Evolutionary conservation across 208 protist species (phyloP), one percentile per base, ranked within the genome.

Genomic region (Trypanosoma congolense): DNA sequence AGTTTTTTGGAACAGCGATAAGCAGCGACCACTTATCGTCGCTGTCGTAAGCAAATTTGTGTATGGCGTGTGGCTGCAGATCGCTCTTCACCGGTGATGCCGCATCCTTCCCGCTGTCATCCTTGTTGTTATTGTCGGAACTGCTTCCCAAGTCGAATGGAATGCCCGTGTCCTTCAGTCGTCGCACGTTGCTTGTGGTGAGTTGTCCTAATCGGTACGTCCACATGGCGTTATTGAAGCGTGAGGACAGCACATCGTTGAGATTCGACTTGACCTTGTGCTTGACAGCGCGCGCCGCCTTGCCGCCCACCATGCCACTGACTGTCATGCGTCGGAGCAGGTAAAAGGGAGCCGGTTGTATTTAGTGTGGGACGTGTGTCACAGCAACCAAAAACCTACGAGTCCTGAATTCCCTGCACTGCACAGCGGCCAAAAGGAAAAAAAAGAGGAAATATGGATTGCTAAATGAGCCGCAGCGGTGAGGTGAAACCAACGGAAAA

Each of bases 121-220:
- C n/a, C 8, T 40, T 43, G 12, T 43, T 33, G 2, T 43, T 47
- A 33, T 28, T 42, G 31, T 18, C 3, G 30, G 26, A 18, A 38
- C 48, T 40, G 16, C 28, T 19, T 45, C 80, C 73, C 12, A 73
- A 70, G 8, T 57, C 72, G 47, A 86, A 71, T 14, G 75, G 43
- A 41, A 89, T 79, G 18, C 53, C 52, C n/a, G 65, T 57, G 21
- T 87, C 70, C 51, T 68, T 72, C 55, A 92, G 69, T 18, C 71
- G 75, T 0, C 69, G 76, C 42, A 87, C 54, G 46, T 88, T 88
- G 12, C 77, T 84, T 21, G 82, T 93, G n/a, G 86, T 90, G 31
- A 93, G 78, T 70, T 93, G 86, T 3, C 77, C 69, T 16, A 83
- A 53, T 28, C 83, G 79, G 61, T 93, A 90, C 6, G 77, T 87